Base-by-base conservation (phyloP, 345 rosid genomes). In the Gossypium ekmanianum region DNA sequence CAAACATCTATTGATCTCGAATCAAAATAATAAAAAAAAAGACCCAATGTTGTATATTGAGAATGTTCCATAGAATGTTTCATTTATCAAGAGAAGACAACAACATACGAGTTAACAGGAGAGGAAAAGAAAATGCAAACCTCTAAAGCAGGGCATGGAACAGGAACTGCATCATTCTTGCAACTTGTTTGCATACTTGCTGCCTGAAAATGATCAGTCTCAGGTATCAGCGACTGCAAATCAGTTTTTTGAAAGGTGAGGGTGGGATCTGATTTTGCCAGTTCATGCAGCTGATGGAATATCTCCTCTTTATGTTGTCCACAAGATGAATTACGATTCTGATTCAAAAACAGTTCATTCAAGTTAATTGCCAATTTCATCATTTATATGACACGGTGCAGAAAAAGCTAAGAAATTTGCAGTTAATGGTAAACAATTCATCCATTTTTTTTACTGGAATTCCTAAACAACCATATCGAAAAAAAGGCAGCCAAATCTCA, bases 321-420 rank as follows among this genome's bases (percentile, higher is more conserved):
- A 67, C 97, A 90, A 71, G 88, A 82, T 76, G 92, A 93, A 79
- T 91, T 87, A 29, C 99, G 88, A 73, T 95, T 88, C 98, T 95
- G 92, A 79, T 68, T 69, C 62, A 73, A 24, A 79, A 59, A 76
- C 55, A 67, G 75, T 44, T 71, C 55, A 44, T 24, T 8, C 20
- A 83, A 76, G 39, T 34, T 34, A 34, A 34, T 34, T 34, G 39
- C 39, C 39, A 34, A 34, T 34, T 34, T 34, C 39, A 34, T 34
- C 39, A 4, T 34, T 34, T 34, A 4, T 34, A 34, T 34, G 39
- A 34, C 39, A 34, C 39, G 6, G 12, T 14, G n/a, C 20, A 7
- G n/a, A 18, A 55, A 24, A 70, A 14, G 68, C 18, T 9, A 79
- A 59, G 61, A 24, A 24, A 76, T 61, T 56, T 68, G 4, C 14